Evolutionary conservation across 352 stramenopile species (phyloP).

Genomic region (Phytophthora hybrid): DNA sequence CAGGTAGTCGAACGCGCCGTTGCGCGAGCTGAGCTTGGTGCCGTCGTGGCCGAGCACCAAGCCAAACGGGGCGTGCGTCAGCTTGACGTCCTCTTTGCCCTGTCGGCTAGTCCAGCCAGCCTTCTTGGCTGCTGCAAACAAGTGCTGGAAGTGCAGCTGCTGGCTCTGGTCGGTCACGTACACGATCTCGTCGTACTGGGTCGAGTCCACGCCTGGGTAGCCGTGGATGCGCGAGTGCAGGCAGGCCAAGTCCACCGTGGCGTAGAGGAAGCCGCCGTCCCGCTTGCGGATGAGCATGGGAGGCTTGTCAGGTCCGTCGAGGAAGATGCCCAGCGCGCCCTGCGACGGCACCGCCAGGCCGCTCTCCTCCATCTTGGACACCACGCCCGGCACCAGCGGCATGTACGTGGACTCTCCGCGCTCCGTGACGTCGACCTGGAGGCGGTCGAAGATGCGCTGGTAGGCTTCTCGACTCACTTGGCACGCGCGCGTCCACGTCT

Average conservation of each 20-base stretch:
- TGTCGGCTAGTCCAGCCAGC: conserved; percentile 56
- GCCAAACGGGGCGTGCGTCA: conserved; percentile 80
- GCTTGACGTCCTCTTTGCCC: conserved; percentile 50
- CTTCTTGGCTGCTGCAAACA: conserved; percentile 68
- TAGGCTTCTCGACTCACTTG: conserved; percentile 79
- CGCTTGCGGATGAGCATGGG: conserved; percentile 88
- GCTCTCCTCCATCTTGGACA: conserved; percentile 52
- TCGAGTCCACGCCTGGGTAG: conserved; percentile 69
- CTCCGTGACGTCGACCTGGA: conserved; percentile 72
- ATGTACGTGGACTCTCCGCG: conserved; percentile 86
- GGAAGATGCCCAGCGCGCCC: conserved; percentile 78
- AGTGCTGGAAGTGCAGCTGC: conserved; percentile 81
- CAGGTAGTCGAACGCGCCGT: conserved; percentile 82
- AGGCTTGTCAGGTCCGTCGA: conserved; percentile 72
- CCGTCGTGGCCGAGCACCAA: conserved; percentile 83
- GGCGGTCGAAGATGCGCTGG: conserved; percentile 66
- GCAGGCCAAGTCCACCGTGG: conserved; percentile 78
- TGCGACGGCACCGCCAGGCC: conserved; percentile 65
- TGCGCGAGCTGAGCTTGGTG: conserved; percentile 84
- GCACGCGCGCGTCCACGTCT: conserved; percentile 72
- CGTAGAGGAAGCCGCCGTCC: conserved; percentile 84
- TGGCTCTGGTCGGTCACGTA: conserved; percentile 88
- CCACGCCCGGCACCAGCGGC: conserved; percentile 53
- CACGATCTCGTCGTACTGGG: conserved; percentile 78
- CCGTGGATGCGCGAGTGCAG: conserved; percentile 80